Conservation (phyloP, 2,329 filamentous ascomycete species). For the Fusarium sp. region DNA sequence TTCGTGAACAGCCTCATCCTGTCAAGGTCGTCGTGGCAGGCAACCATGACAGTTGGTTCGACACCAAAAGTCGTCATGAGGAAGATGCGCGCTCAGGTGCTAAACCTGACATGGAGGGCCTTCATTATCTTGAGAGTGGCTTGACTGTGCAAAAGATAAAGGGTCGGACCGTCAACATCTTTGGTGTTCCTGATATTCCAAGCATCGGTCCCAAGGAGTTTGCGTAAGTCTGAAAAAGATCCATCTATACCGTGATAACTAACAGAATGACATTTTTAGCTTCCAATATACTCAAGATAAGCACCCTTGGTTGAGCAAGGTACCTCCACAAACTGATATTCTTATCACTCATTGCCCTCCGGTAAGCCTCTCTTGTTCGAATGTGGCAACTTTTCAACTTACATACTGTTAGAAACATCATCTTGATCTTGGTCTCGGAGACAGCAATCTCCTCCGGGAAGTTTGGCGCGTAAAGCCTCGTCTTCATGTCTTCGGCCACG, state of each 20-base stretch:
- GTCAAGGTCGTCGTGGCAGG: conserved; percentile 86
- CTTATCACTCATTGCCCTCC: conserved; percentile 85
- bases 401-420: conserved; percentile 64
- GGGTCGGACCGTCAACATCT: conserved; percentile 66
- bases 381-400: background rate
- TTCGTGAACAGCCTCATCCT: conserved; percentile 74
- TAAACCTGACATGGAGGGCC: conserved; percentile 68
- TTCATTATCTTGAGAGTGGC: conserved; percentile 80
- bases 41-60: conserved; percentile 90
- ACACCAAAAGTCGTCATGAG: conserved; percentile 66
- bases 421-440: conserved; percentile 73
- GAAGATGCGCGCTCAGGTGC: conserved; percentile 62
- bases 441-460: conserved; percentile 74
- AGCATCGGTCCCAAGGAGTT: conserved; percentile 74
- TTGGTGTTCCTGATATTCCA: conserved; percentile 84
- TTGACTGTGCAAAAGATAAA: conserved; percentile 70
- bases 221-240: conserved; percentile 53
- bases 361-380: conserved; percentile 45
- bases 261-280: conserved; percentile 43
- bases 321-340: conserved; percentile 78
- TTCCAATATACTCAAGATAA: conserved; percentile 75
- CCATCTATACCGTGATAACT: background rate
- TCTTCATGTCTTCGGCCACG: conserved; percentile 85
- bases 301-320: conserved; percentile 75
- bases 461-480: conserved; percentile 76